Base-by-base conservation (phyloP, 2,329 filamentous ascomycete species). In the Dactylonectria estremocensis region DNA sequence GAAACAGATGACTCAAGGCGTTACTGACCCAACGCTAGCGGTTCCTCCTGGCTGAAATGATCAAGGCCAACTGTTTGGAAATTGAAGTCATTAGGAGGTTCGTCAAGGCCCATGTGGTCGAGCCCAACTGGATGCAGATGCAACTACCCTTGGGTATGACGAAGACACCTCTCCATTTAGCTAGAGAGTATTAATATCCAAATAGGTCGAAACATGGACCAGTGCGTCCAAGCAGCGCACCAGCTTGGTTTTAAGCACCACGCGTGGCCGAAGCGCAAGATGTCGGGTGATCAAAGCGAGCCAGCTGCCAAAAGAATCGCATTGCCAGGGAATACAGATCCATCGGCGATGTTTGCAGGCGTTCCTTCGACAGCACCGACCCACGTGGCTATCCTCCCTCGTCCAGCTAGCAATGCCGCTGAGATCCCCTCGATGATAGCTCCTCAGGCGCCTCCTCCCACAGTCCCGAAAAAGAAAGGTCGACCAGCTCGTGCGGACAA, bases 31-130 rank as follows among this genome's bases (percentile, higher is more conserved):
- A 7, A 54, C 65, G 54, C n/a, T 73, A 90, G 88, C 86, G 87
- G 69, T 88, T 88, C 74, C 80, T 89, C 67, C 82, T 90, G 63
- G 86, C 83, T 64, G 88, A 90, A 77, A 86, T 89, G 72, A 86
- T 90, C 78, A 90, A 89, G 73, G 82, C 82, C 67, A 89, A 87
- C 79, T 77, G 82, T 33, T 78, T 89, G 66, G 83, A 87, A 63
- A 75, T 88, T 24, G 76, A 80, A 11, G 77, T 76, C 18, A 77
- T 90, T 33, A 82, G 84, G 20, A 78, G 80, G 13, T 88, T 90
- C 67, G 80, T 89, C 71, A 83, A 75, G 68, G 69, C 74, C 45
- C 78, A 83, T 65, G 77, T 77, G 10, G 73, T 86, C 60, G 77
- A 81, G 66, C 83, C 84, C 9, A 80, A 83, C 60, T 87, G 84